Evolutionary conservation across 2,329 filamentous ascomycete species (phyloP), one percentile per base, ranked within the genome.

Genomic region (Leptographium galeiforme): DNA sequence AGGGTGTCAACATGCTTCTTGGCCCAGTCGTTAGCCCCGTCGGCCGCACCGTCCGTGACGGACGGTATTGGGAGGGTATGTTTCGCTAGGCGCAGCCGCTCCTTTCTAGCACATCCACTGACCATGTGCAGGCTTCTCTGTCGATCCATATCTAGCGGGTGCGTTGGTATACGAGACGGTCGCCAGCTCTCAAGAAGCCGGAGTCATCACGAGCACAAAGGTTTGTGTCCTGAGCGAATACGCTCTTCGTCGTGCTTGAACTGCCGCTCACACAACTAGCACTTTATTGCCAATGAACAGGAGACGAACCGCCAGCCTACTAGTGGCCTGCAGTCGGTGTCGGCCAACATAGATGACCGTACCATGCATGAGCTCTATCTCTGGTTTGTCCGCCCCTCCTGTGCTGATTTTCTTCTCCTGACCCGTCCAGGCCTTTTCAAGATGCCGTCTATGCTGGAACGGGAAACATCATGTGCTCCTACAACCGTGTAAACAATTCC

Each of bases 1-100:
- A 94, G 66, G 89, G 89, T 47, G 79, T 89, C 34, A 86, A 94
- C 63, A 76, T 93, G 16, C 77, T 85, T 53, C 73, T 94, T 8
- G 89, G 87, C 0, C 89, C 89, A 2, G 87, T 87, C 0, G 81
- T 87, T 55, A 81, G 82, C 0, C 81, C 82, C 0, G 62, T 84
- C 0, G 82, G 83, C 11, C 72, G 81, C 3, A 72, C 81, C 48
- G 77, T 79, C 1, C 70, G 73, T 19, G 77, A 78, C 50, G 84
- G 84, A 0, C 70, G 84, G 48, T 84, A 82, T 56, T 86, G 81
- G 72, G 72, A 75, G 56, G 71, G 66, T 60, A 30, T 8, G 40
- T 55, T 18, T 41, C 8, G 6, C 32, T 36, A 25, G 30, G 2
- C 30, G 12, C 40, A 30, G 19, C 18, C 25, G 25, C 33, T 44